Evolutionary conservation across 2,329 filamentous ascomycete species (phyloP).

Genomic region (Dothideomycetes sp.): DNA sequence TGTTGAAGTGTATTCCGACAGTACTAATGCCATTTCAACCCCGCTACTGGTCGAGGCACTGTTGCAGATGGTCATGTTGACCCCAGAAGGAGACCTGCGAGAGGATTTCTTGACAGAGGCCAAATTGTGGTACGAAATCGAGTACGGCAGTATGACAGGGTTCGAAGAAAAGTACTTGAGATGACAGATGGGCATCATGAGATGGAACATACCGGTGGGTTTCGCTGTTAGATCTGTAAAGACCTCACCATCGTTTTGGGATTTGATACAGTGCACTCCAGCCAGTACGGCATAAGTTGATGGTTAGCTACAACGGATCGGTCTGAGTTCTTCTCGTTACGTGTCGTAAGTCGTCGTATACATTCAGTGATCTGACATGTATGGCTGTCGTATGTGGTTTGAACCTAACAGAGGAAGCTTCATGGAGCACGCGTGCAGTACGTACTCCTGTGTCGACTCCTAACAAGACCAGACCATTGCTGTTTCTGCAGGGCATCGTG

Average conservation of each 20-base stretch:
- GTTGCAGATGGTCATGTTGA: conserved; percentile 17
- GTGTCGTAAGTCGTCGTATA: conserved; percentile 2
- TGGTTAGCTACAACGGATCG: not conserved
- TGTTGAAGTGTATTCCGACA: not conserved
- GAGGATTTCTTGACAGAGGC: not conserved
- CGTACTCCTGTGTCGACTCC: too few species aligned
- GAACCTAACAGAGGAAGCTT: too few species aligned
- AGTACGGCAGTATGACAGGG: not conserved
- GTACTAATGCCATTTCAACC: too few species aligned
- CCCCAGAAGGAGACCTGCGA: conserved; percentile 9
- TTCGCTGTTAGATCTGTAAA: too few species aligned
- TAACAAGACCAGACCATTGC: too few species aligned
- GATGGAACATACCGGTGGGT: not conserved
- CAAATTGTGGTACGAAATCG: not conserved
- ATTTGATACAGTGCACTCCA: not conserved
- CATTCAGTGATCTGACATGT: too few species aligned
- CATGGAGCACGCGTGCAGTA: too few species aligned
- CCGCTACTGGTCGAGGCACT: conserved; percentile 18
- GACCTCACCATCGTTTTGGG: too few species aligned
- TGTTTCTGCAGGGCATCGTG: too few species aligned
- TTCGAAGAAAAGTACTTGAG: conserved; percentile 4
- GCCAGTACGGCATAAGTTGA: not conserved
- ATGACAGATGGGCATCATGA: not conserved
- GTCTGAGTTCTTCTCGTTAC: not conserved
- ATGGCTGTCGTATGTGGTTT: too few species aligned